Evolutionary conservation across 2,329 filamentous ascomycete genomes (phyloP), one percentile per base, ranked within the genome.

Genomic region (Dryadomyces quercus-mongolicae): DNA sequence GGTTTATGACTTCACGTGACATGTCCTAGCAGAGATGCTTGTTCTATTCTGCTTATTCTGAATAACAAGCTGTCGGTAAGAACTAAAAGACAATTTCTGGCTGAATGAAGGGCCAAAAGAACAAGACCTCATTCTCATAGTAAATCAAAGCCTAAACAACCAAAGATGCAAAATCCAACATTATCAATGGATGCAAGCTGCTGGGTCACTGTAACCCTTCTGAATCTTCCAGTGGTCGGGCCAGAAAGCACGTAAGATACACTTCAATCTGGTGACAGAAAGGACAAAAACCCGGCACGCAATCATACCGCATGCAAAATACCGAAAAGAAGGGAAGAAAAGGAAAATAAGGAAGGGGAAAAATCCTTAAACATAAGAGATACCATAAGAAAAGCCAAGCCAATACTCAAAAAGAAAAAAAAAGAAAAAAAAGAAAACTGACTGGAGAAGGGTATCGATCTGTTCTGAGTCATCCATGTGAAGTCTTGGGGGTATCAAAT

Each of bases 1-100:
- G 64, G 82, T 93, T 46, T 95, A 95, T 65, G 88, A 95, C 67
- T 96, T 96, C 68, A 88, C 86, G 36, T 87, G 62, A 66, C 18
- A 46, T 25, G 8, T 8, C 44, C 12, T 13, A 3, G 4, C n/a
- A 21, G 15, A 13, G 36, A 16, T 9, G 36, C 15, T 40, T 40
- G 36, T 16, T 40, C 15, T 40, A 13, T 40, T 40, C 15, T 40
- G 36, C 36, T 16, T 40, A 40, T 40, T 40, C 36, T 40, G 15
- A 40, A 40, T 13, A 12, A 5, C 25, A 31, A 40, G 8, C 36
- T 7, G 15, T 9, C 15, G 36, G 36, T 40, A 40, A 40, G 15
- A 12, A 12, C 36, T 13, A 12, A 40, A 9, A 40, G 36, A 40
- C 15, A 12, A 40, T 40, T 16, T 40, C 15, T 40, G 36, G 15